Evolutionary conservation across 805 yeast genomes (phyloP).

Genomic region (Saccharomycopsis guyanensis): DNA sequence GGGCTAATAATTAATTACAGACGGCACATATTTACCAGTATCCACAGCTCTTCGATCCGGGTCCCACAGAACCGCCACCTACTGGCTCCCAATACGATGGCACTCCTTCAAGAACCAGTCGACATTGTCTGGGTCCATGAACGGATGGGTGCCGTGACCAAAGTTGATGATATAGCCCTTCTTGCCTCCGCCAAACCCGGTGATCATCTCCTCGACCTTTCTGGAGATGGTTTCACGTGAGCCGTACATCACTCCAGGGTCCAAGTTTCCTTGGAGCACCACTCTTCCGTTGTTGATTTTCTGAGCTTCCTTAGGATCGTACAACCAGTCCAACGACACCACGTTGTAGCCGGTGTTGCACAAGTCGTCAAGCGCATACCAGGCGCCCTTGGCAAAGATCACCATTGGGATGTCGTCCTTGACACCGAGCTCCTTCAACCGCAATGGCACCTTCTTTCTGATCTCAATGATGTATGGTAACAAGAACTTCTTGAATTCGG

Average conservation of each 20-base stretch:
- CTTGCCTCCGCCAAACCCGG: constrained; percentile 91
- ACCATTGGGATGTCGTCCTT: constrained; percentile 74
- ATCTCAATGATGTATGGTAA: constrained; percentile 83
- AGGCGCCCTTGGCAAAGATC: constrained; percentile 91
- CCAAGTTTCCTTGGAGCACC: constrained; percentile 88
- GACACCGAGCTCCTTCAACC: constrained; percentile 60
- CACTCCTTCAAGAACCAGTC: constrained; percentile 81
- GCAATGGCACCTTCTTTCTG: constrained; percentile 35
- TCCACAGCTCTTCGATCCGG: no score
- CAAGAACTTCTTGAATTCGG: constrained; percentile 80
- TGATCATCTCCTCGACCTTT: constrained; percentile 82
- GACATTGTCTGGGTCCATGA: constrained; percentile 89
- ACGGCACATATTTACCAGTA: no score
- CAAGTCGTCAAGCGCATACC: constrained; percentile 88
- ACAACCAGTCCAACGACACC: constrained; percentile 91
- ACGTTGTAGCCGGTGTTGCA: constrained; percentile 76
- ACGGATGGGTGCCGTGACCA: constrained; percentile 98
- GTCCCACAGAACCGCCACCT: no score
- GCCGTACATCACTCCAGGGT: constrained; percentile 94
- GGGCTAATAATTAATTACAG: no score
- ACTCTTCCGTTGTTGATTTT: constrained; percentile 67
- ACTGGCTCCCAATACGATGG: constrained; percentile 63
- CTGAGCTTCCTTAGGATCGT: constrained; percentile 79
- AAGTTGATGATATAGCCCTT: constrained; percentile 86
- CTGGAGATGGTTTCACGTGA: constrained; percentile 68